Base-by-base conservation (phyloP, 345 rosid species). In the Erucastrum elatum region DNA sequence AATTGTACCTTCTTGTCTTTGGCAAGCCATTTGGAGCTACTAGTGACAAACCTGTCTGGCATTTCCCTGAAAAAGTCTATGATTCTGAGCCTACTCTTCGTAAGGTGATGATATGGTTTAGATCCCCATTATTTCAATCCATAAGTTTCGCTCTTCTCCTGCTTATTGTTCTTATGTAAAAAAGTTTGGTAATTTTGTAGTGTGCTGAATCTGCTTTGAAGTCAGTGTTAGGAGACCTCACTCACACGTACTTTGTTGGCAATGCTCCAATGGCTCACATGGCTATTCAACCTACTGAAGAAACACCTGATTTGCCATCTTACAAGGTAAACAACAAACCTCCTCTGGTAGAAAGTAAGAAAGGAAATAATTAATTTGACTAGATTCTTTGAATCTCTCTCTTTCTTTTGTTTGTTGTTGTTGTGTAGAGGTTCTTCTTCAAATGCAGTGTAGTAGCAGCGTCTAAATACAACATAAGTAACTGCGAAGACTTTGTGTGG, bases 211-310 rank as follows among this genome's bases (percentile, higher is more conserved):
- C 91, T 81, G 98, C 98, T 59, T 82, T 94, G 53, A 66, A 85
- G 61, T 90, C 90, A 71, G 91, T 91, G 39, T 55, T 93, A 37
- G 98, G 97, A 53, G 91, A 88, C 72, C 90, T 94, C 6, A 88
- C 94, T 17, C 91, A 88, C 66, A 91, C 98, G 12, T 94, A 91
- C 80, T 94, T 94, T 83, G 98, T 90, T 60, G 98, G 98, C 66
- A 94, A 94, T 80, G 93, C 98, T 81, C 98, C 98, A 33, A 94
- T 90, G 94, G 99, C 93, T 74, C 99, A 93, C 81, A 81, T 89
- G 84, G 94, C 75, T 66, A 72, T 86, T 2, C 82, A 86, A 72
- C 86, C 84, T 61, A 61, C 72, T 21, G 87, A 89, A 66, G 82
- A 76, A 58, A 67, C 34, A 2, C 85, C 80, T 12, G 89, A 86